A percentile compares a stretch with the other conserved stretches of the same genome.
phyloP scores from a whole-genome alignment of 2,329 filamentous ascomycete genomes.

The Claviceps quebecensis region DNA sequence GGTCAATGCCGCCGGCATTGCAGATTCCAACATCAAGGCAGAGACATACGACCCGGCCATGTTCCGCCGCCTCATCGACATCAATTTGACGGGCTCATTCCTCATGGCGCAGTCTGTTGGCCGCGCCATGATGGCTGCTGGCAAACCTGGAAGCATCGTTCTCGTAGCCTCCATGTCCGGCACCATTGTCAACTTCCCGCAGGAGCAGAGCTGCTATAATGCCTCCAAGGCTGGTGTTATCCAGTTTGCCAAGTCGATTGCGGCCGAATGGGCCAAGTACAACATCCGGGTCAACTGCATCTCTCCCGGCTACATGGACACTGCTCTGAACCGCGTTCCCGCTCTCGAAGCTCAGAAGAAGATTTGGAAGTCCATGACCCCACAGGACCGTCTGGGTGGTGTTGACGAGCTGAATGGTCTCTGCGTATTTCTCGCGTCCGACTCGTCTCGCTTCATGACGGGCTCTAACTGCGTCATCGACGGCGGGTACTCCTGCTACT shows the following conservation, averaged over 20 bases:
- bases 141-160: conserved; percentile 59
- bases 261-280: conserved; percentile 73
- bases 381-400: conserved; percentile 56
- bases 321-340: conserved; percentile 63
- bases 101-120: conserved; percentile 61
- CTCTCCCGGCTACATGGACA: conserved; percentile 79
- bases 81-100: conserved; percentile 71
- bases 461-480: conserved; percentile 61
- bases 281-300: conserved; percentile 74
- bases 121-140: conserved; percentile 57
- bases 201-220: conserved; percentile 74
- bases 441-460: conserved; percentile 64
- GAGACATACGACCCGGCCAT: conserved; percentile 63
- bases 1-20: conserved; percentile 70
- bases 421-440: conserved; percentile 61
- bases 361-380: conserved; percentile 63
- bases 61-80: conserved; percentile 68
- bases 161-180: conserved; percentile 72
- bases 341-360: conserved; percentile 70
- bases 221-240: conserved; percentile 71
- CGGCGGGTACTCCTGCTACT: conserved; percentile 53
- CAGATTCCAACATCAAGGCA: conserved; percentile 72
- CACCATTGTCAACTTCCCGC: conserved; percentile 73
- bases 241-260: conserved; percentile 66
- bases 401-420: conserved; percentile 68